phyloP scores from a whole-genome alignment of 192 early-diverging fungal species.

The Coemansia sp. region DNA sequence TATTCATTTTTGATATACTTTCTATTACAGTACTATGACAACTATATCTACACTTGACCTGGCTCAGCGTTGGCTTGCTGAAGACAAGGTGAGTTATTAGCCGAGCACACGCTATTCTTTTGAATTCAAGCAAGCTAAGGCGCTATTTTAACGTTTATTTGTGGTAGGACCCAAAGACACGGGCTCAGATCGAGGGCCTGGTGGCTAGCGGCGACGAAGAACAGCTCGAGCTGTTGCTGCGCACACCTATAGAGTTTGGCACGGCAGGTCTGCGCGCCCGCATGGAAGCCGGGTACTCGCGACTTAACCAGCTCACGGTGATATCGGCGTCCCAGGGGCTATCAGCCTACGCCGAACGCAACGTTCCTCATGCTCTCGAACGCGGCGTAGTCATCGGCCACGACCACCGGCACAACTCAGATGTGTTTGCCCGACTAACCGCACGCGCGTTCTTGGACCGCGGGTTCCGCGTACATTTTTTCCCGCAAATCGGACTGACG shows the following conservation, averaged over 20 bases:
- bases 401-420: constrained; percentile 90
- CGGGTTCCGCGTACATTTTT: constrained; percentile 80
- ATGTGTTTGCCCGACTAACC: constrained; percentile 76
- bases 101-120: too few relatives aligned
- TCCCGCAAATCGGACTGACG: constrained; percentile 73
- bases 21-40: neutral
- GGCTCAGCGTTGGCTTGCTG: constrained; percentile 46
- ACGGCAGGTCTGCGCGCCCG: constrained; percentile 85
- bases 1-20: neutral
- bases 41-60: constrained; percentile 14
- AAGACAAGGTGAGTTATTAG: constrained; percentile 27
- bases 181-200: constrained; percentile 41
- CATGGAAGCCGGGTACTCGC: constrained; percentile 93
- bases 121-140: too few relatives aligned
- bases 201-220: constrained; percentile 20
- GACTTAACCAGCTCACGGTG: constrained; percentile 92
- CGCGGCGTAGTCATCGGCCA: constrained; percentile 89
- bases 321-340: constrained; percentile 92
- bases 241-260: constrained; percentile 73
- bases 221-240: constrained; percentile 37
- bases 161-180: constrained; percentile 34
- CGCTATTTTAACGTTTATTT: neutral
- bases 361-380: constrained; percentile 57
- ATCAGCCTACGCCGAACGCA: constrained; percentile 63
- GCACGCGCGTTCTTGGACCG: constrained; percentile 78